A percentile compares a stretch with the other conserved stretches of the same genome.
phyloP scores from a whole-genome alignment of 805 yeast species.

The Zygotorulaspora florentina region DNA sequence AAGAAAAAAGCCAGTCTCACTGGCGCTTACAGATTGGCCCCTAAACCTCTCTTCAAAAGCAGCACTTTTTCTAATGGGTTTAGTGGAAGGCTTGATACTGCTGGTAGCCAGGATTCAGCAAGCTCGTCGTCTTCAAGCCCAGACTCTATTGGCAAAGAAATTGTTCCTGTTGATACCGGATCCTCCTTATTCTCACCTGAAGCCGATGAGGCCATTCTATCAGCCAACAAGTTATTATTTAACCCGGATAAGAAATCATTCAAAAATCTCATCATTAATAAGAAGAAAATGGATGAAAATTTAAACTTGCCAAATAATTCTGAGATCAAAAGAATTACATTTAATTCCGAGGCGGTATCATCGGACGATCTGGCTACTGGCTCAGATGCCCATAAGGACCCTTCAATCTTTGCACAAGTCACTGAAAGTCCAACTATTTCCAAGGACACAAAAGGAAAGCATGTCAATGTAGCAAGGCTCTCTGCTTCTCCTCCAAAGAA shows the following conservation, averaged over 20 bases:
- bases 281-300: slow-evolving; percentile 17
- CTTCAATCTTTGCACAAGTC: slow-evolving; percentile 13
- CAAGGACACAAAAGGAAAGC: slow-evolving; percentile 10
- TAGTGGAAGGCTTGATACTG: slow-evolving; percentile 1
- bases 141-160: slow-evolving; percentile 17
- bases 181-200: slow-evolving; percentile 13
- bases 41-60: slow-evolving; percentile 50
- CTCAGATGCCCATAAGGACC: slow-evolving; percentile 3
- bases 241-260: slow-evolving; percentile 31
- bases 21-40: slow-evolving; percentile 59
- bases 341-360: slow-evolving; percentile 7
- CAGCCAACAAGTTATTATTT: slow-evolving; percentile 22
- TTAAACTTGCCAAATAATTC: slow-evolving; percentile 3
- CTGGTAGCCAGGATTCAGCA: slow-evolving; percentile 4
- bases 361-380: slow-evolving; percentile 6
- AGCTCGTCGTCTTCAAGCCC: slow-evolving; percentile 11
- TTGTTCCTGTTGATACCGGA: slow-evolving; percentile 10
- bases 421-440: slow-evolving; percentile 11
- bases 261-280: slow-evolving; percentile 27
- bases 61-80: slow-evolving; percentile 7
- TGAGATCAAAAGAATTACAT: slow-evolving; percentile 19
- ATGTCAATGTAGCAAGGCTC: slow-evolving; percentile 6
- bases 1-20: slow-evolving; percentile 60
- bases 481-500: slow-evolving; percentile 4
- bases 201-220: slow-evolving; percentile 23